These are phyloP conservation scores for Hypoxylon fuscum DNA, from an alignment of 495 filamentous ascomycete species.

Conservation along the genomic window DNA sequence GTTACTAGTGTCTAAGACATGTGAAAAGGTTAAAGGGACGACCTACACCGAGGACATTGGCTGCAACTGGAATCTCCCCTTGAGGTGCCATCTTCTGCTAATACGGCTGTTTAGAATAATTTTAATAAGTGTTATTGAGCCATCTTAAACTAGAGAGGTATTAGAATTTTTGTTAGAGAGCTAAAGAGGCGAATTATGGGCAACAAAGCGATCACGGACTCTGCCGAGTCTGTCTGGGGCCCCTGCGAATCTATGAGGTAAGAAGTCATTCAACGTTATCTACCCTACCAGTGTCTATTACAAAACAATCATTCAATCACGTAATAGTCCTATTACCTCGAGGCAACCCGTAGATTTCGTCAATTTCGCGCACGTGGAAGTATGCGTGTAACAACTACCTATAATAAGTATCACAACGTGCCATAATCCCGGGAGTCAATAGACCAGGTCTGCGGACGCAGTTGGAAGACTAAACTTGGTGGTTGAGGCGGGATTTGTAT, in stretches of 20 bases:
- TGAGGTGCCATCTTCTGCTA: slow-evolving; percentile 52
- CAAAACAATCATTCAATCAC: too few relatives aligned
- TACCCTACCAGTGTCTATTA: too few relatives aligned
- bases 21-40: background rate
- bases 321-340: too few relatives aligned
- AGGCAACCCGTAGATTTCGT: too few relatives aligned
- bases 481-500: background rate
- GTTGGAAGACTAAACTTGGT: background rate
- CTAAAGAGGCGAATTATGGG: too few relatives aligned
- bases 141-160: background rate
- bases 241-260: too few relatives aligned
- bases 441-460: too few relatives aligned
- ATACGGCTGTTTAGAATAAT: background rate
- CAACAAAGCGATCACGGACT: too few relatives aligned
- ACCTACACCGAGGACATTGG: slow-evolving; percentile 61
- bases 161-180: too few relatives aligned
- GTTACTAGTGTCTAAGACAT: background rate
- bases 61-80: slow-evolving; percentile 54
- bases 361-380: background rate
- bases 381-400: background rate
- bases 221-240: too few relatives aligned
- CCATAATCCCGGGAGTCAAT: background rate
- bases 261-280: too few relatives aligned
- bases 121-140: background rate
- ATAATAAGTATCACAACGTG: background rate